Conservation (phyloP, 2,329 filamentous ascomycete genomes). For the Gaeumannomyces sp. region DNA sequence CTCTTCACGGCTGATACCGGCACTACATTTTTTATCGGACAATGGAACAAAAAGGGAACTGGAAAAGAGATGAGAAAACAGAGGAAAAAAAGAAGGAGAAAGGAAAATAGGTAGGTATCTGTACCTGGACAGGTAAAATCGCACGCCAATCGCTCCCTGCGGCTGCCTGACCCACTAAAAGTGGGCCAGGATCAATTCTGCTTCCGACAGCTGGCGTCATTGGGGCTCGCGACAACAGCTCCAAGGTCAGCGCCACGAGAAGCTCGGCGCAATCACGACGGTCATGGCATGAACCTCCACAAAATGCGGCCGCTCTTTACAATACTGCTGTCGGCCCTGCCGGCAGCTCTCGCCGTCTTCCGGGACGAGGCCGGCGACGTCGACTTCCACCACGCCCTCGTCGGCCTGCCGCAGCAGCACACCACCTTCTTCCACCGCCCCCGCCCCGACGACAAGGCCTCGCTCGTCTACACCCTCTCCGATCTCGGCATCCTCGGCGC, state of each 20-base stretch:
- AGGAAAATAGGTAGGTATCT: too few relatives aligned
- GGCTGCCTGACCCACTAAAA: background rate
- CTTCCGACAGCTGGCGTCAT: background rate
- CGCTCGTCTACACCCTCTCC: constrained; percentile 75
- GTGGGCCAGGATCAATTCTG: background rate
- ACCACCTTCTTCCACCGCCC: constrained; percentile 95
- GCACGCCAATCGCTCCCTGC: too few relatives aligned
- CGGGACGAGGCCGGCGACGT: constrained; percentile 84
- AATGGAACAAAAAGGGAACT: too few relatives aligned
- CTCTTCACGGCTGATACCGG: too few relatives aligned
- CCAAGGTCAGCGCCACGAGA: too few relatives aligned
- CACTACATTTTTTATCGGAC: too few relatives aligned
- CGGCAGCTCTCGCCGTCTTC: constrained; percentile 63
- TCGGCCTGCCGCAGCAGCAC: constrained; percentile 74
- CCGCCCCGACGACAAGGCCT: constrained; percentile 72
- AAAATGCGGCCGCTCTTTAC: constrained; percentile 10
- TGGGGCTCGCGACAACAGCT: background rate
- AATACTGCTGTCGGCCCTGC: constrained; percentile 22
- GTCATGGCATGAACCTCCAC: background rate
- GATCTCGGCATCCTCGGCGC: constrained; percentile 79
- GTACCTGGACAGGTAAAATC: too few relatives aligned
- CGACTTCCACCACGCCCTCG: constrained; percentile 86
- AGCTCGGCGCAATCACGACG: background rate
- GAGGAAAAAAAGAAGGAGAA: too few relatives aligned
- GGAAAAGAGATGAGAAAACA: too few relatives aligned